Conservation (phyloP, 2,329 filamentous ascomycete genomes). For the Thelonectria rubi region DNA sequence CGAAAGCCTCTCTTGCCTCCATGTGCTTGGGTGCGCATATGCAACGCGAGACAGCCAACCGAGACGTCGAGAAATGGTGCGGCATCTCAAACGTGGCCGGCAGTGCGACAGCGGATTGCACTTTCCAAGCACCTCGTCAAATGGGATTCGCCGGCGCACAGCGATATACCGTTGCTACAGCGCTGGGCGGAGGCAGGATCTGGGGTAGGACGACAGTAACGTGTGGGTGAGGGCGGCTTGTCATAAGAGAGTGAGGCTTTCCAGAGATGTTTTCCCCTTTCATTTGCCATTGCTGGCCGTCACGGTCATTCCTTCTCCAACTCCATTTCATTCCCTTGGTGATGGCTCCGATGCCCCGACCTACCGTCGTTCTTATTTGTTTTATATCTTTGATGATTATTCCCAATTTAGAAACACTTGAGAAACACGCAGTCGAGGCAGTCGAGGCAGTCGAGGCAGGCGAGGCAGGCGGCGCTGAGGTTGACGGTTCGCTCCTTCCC, state of each 20-base stretch:
- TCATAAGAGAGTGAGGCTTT: slow-evolving; percentile 13
- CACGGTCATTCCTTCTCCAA: not conserved
- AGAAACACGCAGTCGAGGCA: not conserved
- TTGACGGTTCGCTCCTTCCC: slow-evolving; percentile 17
- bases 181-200: slow-evolving; percentile 16
- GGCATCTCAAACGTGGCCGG: slow-evolving; percentile 34
- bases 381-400: not conserved
- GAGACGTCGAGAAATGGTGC: slow-evolving; percentile 20
- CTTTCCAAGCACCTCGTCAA: slow-evolving; percentile 3
- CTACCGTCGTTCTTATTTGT: not conserved
- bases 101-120: slow-evolving; percentile 30
- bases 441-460: not conserved
- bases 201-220: slow-evolving; percentile 31
- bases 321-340: not conserved
- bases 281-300: not conserved
- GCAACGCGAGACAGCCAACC: slow-evolving; percentile 14
- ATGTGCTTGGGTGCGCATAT: not conserved
- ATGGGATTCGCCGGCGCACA: not conserved
- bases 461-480: not conserved
- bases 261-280: not conserved
- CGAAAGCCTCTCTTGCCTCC: slow-evolving; percentile 5
- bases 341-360: not conserved
- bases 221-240: slow-evolving; percentile 22
- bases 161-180: slow-evolving; percentile 16
- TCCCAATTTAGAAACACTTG: not conserved